Percentiles rank a stretch among this genome's conserved stretches.
Conservation (phyloP, 1,139 yeast genomes). For the Pneumocystis sp. region DNA sequence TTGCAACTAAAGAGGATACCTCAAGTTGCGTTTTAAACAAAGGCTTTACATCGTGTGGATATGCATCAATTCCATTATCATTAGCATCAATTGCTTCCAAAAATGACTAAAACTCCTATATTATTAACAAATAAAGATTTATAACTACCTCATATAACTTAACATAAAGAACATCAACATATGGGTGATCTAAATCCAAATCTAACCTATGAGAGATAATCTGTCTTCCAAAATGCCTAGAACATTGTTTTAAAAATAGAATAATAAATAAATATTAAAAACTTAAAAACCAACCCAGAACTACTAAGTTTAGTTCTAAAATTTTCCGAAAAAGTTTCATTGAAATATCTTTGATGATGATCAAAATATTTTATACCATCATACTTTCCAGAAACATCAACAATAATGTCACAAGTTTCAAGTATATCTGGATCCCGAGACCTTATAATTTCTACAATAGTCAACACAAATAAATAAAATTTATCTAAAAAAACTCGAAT, state of each 20-base stretch:
- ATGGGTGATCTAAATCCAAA: constrained; percentile 21
- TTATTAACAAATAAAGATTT: neutral
- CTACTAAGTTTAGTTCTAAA: constrained; percentile 64
- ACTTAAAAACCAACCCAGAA: constrained; percentile 70
- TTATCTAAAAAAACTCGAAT: constrained; percentile 27
- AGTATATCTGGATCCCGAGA: constrained; percentile 71
- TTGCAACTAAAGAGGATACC: constrained; percentile 55
- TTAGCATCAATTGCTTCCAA: constrained; percentile 89
- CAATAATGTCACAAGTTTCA: constrained; percentile 81
- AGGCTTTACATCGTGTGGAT: constrained; percentile 30
- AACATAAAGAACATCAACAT: constrained; percentile 49
- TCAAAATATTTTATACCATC: constrained; percentile 80
- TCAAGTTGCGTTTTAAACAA: constrained; percentile 32
- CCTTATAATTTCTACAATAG: constrained; percentile 39
- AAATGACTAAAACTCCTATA: constrained; percentile 26
- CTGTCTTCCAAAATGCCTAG: constrained; percentile 75
- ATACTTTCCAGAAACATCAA: constrained; percentile 89
- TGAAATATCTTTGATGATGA: constrained; percentile 83
- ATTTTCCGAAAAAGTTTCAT: constrained; percentile 38
- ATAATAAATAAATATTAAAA: neutral
- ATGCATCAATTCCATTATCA: constrained; percentile 81
- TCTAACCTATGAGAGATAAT: constrained; percentile 39
- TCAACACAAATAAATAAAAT: neutral
- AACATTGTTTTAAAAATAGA: neutral
- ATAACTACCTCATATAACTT: constrained; percentile 44